phyloP scores from a whole-genome alignment of 1,284 basidiomycete species.

The Malassezia dermatis region DNA sequence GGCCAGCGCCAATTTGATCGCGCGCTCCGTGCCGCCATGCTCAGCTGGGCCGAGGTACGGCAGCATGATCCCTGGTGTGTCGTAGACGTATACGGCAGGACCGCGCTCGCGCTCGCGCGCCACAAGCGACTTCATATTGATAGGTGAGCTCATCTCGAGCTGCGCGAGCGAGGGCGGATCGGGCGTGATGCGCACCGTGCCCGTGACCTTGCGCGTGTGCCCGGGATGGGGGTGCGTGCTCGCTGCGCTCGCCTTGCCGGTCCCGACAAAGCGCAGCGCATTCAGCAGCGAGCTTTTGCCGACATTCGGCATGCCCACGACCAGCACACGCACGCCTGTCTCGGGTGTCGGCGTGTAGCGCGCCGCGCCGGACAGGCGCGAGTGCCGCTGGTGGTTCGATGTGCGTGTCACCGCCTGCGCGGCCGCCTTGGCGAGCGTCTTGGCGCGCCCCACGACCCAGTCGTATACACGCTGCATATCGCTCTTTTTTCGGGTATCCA shows the following conservation, averaged over 20 bases:
- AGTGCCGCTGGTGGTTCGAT: neutral
- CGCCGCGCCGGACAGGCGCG: conserved; percentile 42
- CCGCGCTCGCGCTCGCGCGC: conserved; percentile 65
- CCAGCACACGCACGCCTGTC: conserved; percentile 38
- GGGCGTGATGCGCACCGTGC: conserved; percentile 42
- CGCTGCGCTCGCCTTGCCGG: conserved; percentile 75
- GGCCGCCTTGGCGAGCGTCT: conserved; percentile 10
- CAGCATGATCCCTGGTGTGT: conserved; percentile 93
- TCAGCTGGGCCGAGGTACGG: conserved; percentile 81
- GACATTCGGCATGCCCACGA: conserved; percentile 86
- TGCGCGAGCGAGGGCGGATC: conserved; percentile 18
- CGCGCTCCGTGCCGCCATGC: conserved; percentile 68
- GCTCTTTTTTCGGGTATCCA: conserved; percentile 50
- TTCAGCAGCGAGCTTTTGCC: conserved; percentile 93
- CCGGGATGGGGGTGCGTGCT: conserved; percentile 72
- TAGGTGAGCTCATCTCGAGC: neutral
- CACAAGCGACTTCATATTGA: conserved; percentile 16
- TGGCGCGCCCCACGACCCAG: conserved; percentile 42
- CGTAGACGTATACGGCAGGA: conserved; percentile 84
- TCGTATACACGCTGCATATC: conserved; percentile 51
- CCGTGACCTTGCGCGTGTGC: conserved; percentile 42
- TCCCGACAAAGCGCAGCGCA: conserved; percentile 75
- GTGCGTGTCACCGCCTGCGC: conserved; percentile 9
- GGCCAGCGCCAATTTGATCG: conserved; percentile 82
- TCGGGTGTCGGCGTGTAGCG: conserved; percentile 40